These are phyloP conservation scores for Daldinia concentrica DNA, from an alignment of 495 filamentous ascomycete species.

Conservation along the genomic window DNA sequence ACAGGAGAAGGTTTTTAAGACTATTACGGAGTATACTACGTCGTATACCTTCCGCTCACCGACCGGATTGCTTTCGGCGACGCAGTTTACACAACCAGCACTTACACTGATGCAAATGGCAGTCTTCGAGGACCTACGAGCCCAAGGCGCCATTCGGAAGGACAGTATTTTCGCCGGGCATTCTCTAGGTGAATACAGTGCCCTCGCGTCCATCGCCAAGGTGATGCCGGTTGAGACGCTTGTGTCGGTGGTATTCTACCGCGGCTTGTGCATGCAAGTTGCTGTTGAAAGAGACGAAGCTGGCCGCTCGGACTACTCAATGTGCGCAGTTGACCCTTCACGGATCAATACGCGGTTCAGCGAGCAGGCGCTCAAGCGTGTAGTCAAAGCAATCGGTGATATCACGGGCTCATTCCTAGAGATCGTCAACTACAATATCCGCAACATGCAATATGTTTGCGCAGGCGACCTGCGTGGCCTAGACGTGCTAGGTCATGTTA, in stretches of 20 bases:
- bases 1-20: slow-evolving; percentile 93
- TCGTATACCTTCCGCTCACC: slow-evolving; percentile 91
- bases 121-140: slow-evolving; percentile 86
- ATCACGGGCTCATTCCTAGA: slow-evolving; percentile 83
- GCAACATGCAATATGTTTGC: slow-evolving; percentile 90
- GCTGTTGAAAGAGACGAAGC: slow-evolving; percentile 86
- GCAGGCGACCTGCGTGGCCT: slow-evolving; percentile 87
- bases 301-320: slow-evolving; percentile 86
- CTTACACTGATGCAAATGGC: slow-evolving; percentile 93
- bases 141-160: slow-evolving; percentile 83
- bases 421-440: slow-evolving; percentile 92
- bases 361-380: slow-evolving; percentile 86
- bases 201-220: slow-evolving; percentile 84
- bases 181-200: slow-evolving; percentile 90
- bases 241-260: slow-evolving; percentile 91
- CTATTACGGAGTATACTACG: slow-evolving; percentile 77
- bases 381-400: slow-evolving; percentile 82
- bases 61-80: slow-evolving; percentile 84
- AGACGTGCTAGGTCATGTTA: slow-evolving; percentile 79
- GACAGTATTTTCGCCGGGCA: slow-evolving; percentile 89
- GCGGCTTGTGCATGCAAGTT: slow-evolving; percentile 92
- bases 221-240: slow-evolving; percentile 93
- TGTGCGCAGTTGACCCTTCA: slow-evolving; percentile 91
- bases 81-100: slow-evolving; percentile 91
- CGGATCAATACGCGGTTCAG: slow-evolving; percentile 87